Percentiles rank a stretch among this genome's conserved stretches.
Evolutionary conservation across 345 rosid genomes (phyloP).

Genomic region (Cardamine resedifolia): DNA sequence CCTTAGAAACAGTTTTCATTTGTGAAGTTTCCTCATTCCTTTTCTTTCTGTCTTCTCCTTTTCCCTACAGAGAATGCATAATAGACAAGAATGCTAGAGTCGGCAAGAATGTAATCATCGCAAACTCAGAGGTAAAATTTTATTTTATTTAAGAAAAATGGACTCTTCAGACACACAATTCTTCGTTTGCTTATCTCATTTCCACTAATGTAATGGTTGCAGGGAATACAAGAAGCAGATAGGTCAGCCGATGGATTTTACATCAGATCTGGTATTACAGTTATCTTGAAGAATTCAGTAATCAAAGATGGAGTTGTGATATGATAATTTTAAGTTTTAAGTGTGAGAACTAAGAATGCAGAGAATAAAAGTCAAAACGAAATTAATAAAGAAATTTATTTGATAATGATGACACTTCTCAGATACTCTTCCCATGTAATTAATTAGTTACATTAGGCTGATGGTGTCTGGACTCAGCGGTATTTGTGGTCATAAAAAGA

Average conservation of each 20-base stretch:
- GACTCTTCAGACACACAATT: not conserved
- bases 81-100: constrained; percentile 94
- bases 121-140: constrained; percentile 72
- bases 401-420: constrained; percentile 9
- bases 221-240: constrained; percentile 89
- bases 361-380: constrained; percentile 15
- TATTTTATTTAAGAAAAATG: not conserved
- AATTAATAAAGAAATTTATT: constrained; percentile 1
- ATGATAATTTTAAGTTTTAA: constrained; percentile 38
- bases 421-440: constrained; percentile 2
- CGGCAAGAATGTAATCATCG: constrained; percentile 82
- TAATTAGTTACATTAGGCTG: not conserved
- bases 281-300: constrained; percentile 60
- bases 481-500: constrained; percentile 3
- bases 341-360: constrained; percentile 28
- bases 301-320: constrained; percentile 70
- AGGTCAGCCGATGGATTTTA: constrained; percentile 84
- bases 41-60: not conserved
- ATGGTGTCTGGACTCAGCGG: not conserved
- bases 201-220: constrained; percentile 25
- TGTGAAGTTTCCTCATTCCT: constrained; percentile 7
- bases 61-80: constrained; percentile 72
- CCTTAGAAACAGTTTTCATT: constrained; percentile 18
- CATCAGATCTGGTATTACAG: constrained; percentile 73
- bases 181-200: constrained; percentile 9